phyloP scores from a whole-genome alignment of 768 basidiomycete species.

The Phaeolepiota aurea region DNA sequence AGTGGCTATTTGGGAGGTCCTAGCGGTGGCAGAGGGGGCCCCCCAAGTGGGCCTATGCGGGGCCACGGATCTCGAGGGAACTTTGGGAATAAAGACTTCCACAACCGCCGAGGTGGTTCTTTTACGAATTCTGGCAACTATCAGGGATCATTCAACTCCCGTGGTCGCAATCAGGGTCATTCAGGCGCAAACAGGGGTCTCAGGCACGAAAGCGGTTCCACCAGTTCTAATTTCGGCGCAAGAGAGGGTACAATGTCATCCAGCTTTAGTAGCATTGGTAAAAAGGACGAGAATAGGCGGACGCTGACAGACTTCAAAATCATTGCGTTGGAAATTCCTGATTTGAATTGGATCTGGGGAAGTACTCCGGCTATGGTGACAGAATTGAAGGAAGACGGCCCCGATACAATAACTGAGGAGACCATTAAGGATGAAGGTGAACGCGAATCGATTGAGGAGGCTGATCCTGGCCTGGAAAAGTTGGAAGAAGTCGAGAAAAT shows the following conservation, averaged over 20 bases:
- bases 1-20: conserved; percentile 26
- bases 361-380: conserved; percentile 27
- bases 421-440: conserved; percentile 12
- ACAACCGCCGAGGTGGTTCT: conserved; percentile 58
- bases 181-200: conserved; percentile 26
- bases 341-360: conserved; percentile 87
- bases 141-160: conserved; percentile 41
- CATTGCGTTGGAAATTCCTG: conserved; percentile 77
- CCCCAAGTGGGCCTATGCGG: conserved; percentile 39
- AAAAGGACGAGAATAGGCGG: conserved; percentile 82
- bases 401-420: conserved; percentile 26
- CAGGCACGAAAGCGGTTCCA: conserved; percentile 28
- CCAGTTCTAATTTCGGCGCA: conserved; percentile 28
- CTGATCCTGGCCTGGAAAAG: no score
- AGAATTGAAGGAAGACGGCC: no score
- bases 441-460: no score
- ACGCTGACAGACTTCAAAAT: conserved; percentile 99
- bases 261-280: conserved; percentile 43
- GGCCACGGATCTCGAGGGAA: conserved; percentile 61
- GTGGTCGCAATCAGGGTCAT: conserved; percentile 59
- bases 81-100: conserved; percentile 55
- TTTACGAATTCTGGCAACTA: conserved; percentile 34
- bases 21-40: conserved; percentile 31
- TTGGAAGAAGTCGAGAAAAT: no score
- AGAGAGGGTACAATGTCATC: conserved; percentile 43